These are phyloP conservation scores for Trichomonas vaginalis DNA, from an alignment of 208 protist species.

Conservation along the genomic window DNA sequence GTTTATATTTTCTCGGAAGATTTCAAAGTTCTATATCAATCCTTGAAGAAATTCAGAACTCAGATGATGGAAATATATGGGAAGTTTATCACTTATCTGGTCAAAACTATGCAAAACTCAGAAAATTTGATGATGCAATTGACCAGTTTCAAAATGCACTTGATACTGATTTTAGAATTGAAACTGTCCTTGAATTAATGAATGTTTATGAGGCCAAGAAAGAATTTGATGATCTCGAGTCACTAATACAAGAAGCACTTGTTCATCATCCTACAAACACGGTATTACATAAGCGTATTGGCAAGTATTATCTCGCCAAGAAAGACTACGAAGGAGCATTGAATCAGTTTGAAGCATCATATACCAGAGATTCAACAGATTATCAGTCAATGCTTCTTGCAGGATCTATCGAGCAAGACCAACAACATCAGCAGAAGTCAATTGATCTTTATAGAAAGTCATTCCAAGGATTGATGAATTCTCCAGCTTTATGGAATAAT, in stretches of 20 bases:
- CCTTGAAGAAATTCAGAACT: not conserved
- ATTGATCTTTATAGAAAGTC: not conserved
- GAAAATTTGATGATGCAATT: not conserved
- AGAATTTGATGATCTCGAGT: not conserved
- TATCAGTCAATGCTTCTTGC: not conserved
- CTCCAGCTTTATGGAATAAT: not conserved
- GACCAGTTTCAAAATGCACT: not conserved
- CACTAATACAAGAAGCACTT: not conserved
- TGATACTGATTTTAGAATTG: not conserved
- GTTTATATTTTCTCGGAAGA: not conserved
- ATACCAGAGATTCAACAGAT: not conserved
- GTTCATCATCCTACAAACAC: not conserved
- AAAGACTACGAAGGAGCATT: not conserved
- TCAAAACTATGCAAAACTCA: not conserved
- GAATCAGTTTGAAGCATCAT: not conserved
- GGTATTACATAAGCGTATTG: not conserved
- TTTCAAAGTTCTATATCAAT: not conserved
- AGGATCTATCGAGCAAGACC: not conserved
- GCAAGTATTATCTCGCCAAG: not conserved
- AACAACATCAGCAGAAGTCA: not conserved
- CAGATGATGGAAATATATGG: not conserved
- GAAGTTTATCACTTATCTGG: not conserved
- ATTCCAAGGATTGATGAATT: not conserved
- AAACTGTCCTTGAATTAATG: conserved; percentile 6
- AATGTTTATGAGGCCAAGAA: not conserved